These are phyloP conservation scores for Pseudevernia furfuracea DNA, from an alignment of 495 filamentous ascomycete genomes.

Conservation along the genomic window DNA sequence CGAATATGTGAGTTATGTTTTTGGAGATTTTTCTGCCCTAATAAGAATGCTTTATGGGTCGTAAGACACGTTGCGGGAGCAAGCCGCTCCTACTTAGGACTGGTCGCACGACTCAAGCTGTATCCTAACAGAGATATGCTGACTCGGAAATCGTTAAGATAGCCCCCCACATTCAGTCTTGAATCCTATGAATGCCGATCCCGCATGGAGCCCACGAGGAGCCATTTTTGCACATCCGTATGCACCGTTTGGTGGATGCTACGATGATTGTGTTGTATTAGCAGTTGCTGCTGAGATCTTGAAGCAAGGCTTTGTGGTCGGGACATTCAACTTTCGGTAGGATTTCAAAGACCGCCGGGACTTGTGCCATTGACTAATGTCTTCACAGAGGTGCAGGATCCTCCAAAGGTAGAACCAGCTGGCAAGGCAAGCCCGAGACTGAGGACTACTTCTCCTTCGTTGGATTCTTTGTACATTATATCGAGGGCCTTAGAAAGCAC, in stretches of 20 bases:
- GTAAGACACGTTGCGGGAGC: no score
- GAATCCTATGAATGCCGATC: not conserved
- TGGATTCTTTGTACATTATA: slow-evolving; percentile 67
- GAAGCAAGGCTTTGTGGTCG: slow-evolving; percentile 62
- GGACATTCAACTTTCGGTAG: slow-evolving; percentile 90
- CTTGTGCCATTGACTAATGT: not conserved
- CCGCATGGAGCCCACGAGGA: slow-evolving; percentile 45
- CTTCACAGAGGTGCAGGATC: slow-evolving; percentile 61
- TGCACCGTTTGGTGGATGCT: slow-evolving; percentile 75
- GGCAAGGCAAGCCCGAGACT: slow-evolving; percentile 73
- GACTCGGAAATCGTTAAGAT: no score
- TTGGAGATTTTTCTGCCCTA: no score
- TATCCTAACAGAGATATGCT: no score
- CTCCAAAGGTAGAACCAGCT: slow-evolving; percentile 71
- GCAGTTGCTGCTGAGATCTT: slow-evolving; percentile 56
- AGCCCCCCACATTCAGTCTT: slow-evolving; percentile 15
- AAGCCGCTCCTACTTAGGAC: no score
- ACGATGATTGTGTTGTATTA: slow-evolving; percentile 71
- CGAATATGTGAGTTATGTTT: no score
- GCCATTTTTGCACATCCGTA: slow-evolving; percentile 90
- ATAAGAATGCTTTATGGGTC: no score
- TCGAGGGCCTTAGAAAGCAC: slow-evolving; percentile 37
- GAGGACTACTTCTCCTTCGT: slow-evolving; percentile 74
- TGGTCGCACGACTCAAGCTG: no score
- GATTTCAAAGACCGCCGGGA: slow-evolving; percentile 8